Conservation (phyloP, 345 rosid genomes). For the Acer yangbiense region DNA sequence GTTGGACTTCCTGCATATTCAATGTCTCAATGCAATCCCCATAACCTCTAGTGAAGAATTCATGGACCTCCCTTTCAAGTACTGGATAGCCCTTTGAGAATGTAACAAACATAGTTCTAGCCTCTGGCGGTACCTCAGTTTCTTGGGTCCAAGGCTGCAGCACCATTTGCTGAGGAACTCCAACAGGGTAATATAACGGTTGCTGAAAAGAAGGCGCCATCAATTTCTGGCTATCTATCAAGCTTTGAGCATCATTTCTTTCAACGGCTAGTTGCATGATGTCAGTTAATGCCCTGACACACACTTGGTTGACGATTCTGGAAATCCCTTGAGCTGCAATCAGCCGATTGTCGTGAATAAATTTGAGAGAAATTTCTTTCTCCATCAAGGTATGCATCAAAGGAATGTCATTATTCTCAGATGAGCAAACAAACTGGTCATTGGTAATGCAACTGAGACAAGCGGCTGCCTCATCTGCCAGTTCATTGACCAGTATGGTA, state of each 20-base stretch:
- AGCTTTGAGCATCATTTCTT: conserved; percentile 25
- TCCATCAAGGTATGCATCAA: conserved; percentile 30
- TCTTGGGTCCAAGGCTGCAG: neutral
- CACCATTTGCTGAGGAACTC: neutral
- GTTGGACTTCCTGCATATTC: conserved; percentile 53
- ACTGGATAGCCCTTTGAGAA: conserved; percentile 70
- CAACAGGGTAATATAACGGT: neutral
- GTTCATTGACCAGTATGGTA: conserved; percentile 26
- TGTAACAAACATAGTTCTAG: conserved; percentile 62
- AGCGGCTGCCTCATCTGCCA: conserved; percentile 48
- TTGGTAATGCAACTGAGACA: conserved; percentile 38
- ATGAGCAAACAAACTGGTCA: conserved; percentile 1
- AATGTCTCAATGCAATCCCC: conserved; percentile 58
- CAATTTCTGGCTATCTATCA: conserved; percentile 17
- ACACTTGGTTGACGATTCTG: conserved; percentile 30
- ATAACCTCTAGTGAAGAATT: conserved; percentile 35
- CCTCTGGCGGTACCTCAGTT: conserved; percentile 32
- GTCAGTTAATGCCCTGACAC: conserved; percentile 40
- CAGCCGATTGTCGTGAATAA: conserved; percentile 27
- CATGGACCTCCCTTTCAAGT: conserved; percentile 46
- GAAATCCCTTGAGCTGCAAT: conserved; percentile 31
- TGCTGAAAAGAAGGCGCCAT: neutral
- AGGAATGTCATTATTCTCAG: conserved; percentile 30
- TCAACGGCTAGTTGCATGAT: conserved; percentile 40
- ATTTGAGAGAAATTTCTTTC: conserved; percentile 33